A percentile compares a stretch with the other conserved stretches of the same genome.
Evolutionary conservation across 2,329 filamentous ascomycete species (phyloP).

Genomic region (Aureobasidium zeae): DNA sequence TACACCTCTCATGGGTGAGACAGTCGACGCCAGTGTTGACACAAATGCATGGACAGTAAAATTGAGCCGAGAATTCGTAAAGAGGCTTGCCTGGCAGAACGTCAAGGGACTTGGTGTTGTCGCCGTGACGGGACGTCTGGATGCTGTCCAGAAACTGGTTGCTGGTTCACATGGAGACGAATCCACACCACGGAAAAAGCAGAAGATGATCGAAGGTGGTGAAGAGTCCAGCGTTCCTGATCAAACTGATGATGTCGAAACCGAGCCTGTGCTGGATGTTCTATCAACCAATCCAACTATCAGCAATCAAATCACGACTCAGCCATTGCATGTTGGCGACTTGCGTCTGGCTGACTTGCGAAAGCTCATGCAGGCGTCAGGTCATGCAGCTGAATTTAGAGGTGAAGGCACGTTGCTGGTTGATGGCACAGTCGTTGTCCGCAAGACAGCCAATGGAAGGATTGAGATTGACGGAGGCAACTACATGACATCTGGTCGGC

Average conservation of each 20-base stretch:
- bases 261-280: constrained; percentile 47
- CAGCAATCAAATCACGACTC: constrained; percentile 55
- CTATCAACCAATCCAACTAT: constrained; percentile 55
- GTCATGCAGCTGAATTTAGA: constrained; percentile 83
- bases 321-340: constrained; percentile 90
- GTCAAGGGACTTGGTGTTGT: constrained; percentile 84
- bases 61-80: constrained; percentile 73
- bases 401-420: constrained; percentile 88
- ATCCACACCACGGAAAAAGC: constrained; percentile 38
- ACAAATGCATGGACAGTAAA: constrained; percentile 97
- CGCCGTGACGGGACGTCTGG: constrained; percentile 70
- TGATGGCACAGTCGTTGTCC: constrained; percentile 77
- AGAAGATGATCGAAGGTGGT: constrained; percentile 43
- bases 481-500: constrained; percentile 37
- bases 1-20: constrained; percentile 63
- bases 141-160: constrained; percentile 35
- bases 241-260: constrained; percentile 40
- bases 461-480: constrained; percentile 80
- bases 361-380: constrained; percentile 68
- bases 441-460: constrained; percentile 76
- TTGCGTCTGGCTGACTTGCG: constrained; percentile 79
- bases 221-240: constrained; percentile 33
- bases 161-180: constrained; percentile 33
- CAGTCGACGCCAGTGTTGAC: constrained; percentile 86
- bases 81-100: constrained; percentile 87